phyloP scores from a whole-genome alignment of 805 yeast species.

The Lipomyces sp. region DNA sequence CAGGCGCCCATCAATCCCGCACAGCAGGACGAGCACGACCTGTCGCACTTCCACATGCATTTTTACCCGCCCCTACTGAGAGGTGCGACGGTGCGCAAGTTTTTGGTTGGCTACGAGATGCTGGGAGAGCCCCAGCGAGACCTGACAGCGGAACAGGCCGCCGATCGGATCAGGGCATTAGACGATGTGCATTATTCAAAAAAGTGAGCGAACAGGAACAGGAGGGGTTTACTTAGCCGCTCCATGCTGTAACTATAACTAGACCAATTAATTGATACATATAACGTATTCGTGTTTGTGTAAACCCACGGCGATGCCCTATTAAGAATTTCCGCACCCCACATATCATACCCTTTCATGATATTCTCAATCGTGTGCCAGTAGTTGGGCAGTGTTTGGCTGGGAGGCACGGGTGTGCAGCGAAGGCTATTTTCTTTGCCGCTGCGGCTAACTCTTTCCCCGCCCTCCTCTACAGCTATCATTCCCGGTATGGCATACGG shows the following conservation, averaged over 20 bases:
- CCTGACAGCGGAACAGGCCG: constrained; percentile 66
- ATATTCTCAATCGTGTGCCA: too few relatives aligned
- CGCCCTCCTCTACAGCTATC: too few relatives aligned
- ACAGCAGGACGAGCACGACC: constrained; percentile 23
- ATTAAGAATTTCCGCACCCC: too few relatives aligned
- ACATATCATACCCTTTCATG: too few relatives aligned
- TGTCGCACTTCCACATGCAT: constrained; percentile 65
- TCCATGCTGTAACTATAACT: background rate
- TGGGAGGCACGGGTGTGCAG: too few relatives aligned
- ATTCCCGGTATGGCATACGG: too few relatives aligned
- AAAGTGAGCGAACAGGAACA: too few relatives aligned
- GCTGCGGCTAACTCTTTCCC: too few relatives aligned
- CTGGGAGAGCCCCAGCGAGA: constrained; percentile 69
- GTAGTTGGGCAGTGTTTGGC: too few relatives aligned
- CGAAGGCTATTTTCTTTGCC: too few relatives aligned
- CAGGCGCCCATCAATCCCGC: constrained; percentile 57
- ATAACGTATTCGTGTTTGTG: too few relatives aligned
- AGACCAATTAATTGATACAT: background rate
- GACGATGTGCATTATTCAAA: constrained; percentile 18
- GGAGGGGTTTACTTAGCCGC: background rate
- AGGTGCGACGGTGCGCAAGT: constrained; percentile 71
- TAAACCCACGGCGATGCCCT: too few relatives aligned
- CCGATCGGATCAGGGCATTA: constrained; percentile 45
- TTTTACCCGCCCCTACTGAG: constrained; percentile 75
- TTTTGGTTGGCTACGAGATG: constrained; percentile 60